These are phyloP conservation scores for Rhizopogon vulgaris DNA, from an alignment of 768 basidiomycete genomes.

Conservation along the genomic window DNA sequence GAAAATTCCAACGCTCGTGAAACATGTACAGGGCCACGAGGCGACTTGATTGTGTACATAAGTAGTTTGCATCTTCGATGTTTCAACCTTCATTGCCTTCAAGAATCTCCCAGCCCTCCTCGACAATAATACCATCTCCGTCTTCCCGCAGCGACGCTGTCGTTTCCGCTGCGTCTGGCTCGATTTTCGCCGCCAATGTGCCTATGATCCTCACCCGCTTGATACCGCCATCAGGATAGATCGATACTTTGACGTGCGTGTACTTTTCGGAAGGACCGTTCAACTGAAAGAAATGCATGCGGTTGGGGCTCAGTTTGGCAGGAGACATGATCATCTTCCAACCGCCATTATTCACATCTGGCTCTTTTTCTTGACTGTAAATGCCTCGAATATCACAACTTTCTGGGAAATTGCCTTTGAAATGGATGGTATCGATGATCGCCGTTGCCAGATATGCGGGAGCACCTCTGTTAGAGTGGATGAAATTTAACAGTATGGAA, in stretches of 20 bases:
- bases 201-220: slow-evolving; percentile 86
- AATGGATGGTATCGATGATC: slow-evolving; percentile 92
- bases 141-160: not conserved
- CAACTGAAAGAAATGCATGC: slow-evolving; percentile 84
- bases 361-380: slow-evolving; percentile 26
- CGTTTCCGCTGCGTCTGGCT: not conserved
- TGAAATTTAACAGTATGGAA: not conserved
- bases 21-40: too few species aligned
- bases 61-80: not conserved
- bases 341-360: slow-evolving; percentile 31
- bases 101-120: slow-evolving; percentile 1
- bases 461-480: slow-evolving; percentile 47
- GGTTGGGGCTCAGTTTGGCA: slow-evolving; percentile 81
- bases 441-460: slow-evolving; percentile 65
- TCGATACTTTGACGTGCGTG: slow-evolving; percentile 84
- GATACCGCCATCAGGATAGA: slow-evolving; percentile 92
- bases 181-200: not conserved
- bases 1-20: too few species aligned
- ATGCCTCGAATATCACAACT: slow-evolving; percentile 74
- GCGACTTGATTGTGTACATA: too few species aligned
- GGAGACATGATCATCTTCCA: slow-evolving; percentile 77
- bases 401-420: slow-evolving; percentile 94
- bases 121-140: not conserved
- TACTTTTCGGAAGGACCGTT: slow-evolving; percentile 51
- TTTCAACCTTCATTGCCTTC: not conserved